Evolutionary conservation across 345 rosid genomes (phyloP), one percentile per base, ranked within the genome.

Genomic region (Lenwebbia sp.): DNA sequence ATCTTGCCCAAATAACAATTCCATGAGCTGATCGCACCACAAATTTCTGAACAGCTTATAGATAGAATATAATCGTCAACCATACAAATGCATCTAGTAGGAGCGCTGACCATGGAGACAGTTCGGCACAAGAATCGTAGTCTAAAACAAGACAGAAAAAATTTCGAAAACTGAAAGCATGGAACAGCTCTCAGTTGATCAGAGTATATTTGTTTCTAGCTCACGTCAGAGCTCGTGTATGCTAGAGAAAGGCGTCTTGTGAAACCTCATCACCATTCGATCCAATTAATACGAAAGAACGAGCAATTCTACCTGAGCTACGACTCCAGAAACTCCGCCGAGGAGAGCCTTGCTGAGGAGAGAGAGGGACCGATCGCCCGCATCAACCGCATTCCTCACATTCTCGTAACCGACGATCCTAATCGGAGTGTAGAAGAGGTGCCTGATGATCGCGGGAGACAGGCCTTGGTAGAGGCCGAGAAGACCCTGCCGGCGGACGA

Each of bases 361-460:
- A 86, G 97, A 90, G 92, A 93, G 89, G 83, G 93, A 90, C 86
- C 88, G 92, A 83, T 86, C 86, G 19, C 70, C 94, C 23, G 76
- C 57, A 47, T 87, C 88, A 10, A 86, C 51, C 40, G 89, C 54
- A 85, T 94, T 92, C 78, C 98, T 91, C 90, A 96, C 84, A 86
- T 88, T 91, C 91, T 96, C 99, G 90, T 96, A 96, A 6, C 95
- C 95, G 23, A 94, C 96, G 89, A 95, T 95, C 87, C 99, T 87
- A 82, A 94, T 93, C 6, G 98, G 97, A 53, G 98, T 95, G 89
- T 96, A 96, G 65, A 95, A 91, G 70, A 94, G 82, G 88, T 96
- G 99, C 49, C 99, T 88, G 86, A 94, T 70, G 84, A 96, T 89
- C 65, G 96, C 98, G 58, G 98, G 98, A 82, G 96, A 92, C 82